phyloP scores from a whole-genome alignment of 1,284 basidiomycete species.

The Ganoderma boninense region DNA sequence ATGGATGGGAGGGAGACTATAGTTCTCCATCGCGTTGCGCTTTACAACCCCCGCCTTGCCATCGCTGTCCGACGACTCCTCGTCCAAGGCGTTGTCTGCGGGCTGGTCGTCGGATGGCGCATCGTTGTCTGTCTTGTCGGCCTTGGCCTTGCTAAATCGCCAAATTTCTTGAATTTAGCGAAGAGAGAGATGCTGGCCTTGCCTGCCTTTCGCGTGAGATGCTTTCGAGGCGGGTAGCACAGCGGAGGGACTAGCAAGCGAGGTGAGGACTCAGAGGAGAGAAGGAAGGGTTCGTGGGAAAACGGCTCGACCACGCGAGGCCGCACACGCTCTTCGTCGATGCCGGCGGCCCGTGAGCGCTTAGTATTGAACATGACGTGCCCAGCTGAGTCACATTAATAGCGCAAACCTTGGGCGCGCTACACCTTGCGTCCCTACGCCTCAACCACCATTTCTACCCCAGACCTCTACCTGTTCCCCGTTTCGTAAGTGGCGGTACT shows the following conservation, averaged over 20 bases:
- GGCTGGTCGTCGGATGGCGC: conserved; percentile 10
- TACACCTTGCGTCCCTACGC: conserved; percentile 6
- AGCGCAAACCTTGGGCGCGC: no score
- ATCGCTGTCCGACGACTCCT: conserved; percentile 28
- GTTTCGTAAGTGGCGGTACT: not conserved
- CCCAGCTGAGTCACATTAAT: no score
- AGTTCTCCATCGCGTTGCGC: conserved; percentile 53
- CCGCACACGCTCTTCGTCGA: conserved; percentile 12
- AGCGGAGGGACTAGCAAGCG: conserved; percentile 24
- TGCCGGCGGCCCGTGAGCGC: no score
- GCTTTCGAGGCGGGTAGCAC: conserved; percentile 58
- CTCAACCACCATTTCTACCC: no score
- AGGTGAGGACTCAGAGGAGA: conserved; percentile 13
- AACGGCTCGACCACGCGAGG: conserved; percentile 26
- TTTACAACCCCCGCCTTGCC: conserved; percentile 34
- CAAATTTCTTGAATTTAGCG: conserved; percentile 37
- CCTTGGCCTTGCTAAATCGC: conserved; percentile 34
- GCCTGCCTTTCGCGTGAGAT: conserved; percentile 52
- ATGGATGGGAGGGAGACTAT: conserved; percentile 82
- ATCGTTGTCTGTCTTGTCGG: conserved; percentile 40
- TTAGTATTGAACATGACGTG: no score
- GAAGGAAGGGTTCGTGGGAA: conserved; percentile 12
- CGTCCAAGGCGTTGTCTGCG: conserved; percentile 17
- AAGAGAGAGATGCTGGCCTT: conserved; percentile 66
- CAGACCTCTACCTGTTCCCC: not conserved